Evolutionary conservation across 306 rosid genomes (phyloP).

Genomic region (Dalbergia oliveri): DNA sequence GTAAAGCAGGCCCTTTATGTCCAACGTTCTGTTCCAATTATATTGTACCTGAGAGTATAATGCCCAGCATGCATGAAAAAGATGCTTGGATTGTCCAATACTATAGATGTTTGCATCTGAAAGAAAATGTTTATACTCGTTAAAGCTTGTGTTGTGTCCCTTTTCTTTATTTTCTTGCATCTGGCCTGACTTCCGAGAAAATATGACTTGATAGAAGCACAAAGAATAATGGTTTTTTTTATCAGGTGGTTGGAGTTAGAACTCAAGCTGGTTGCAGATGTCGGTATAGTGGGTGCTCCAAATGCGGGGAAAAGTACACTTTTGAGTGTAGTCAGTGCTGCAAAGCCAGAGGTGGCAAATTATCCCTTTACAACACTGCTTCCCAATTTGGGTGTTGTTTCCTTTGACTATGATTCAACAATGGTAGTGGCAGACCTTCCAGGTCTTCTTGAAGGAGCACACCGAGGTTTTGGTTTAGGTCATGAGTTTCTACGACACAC

Average conservation of each 20-base stretch:
- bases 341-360: slow-evolving; percentile 87
- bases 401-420: slow-evolving; percentile 87
- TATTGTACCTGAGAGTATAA: slow-evolving; percentile 1
- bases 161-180: slow-evolving; percentile 24
- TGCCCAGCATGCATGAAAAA: slow-evolving; percentile 1
- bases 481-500: slow-evolving; percentile 96
- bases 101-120: neutral
- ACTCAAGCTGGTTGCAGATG: slow-evolving; percentile 95
- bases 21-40: neutral
- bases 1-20: neutral
- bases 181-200: neutral
- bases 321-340: slow-evolving; percentile 94
- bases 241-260: slow-evolving; percentile 98
- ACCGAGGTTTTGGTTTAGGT: slow-evolving; percentile 94
- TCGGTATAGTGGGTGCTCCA: slow-evolving; percentile 97
- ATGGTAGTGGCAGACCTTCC: slow-evolving; percentile 98
- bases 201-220: neutral
- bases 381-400: slow-evolving; percentile 96
- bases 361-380: slow-evolving; percentile 97
- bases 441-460: slow-evolving; percentile 99
- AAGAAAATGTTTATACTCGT: slow-evolving; percentile 20
- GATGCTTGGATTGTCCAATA: slow-evolving; percentile 24
- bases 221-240: slow-evolving; percentile 47
- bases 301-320: slow-evolving; percentile 98
- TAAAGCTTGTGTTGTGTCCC: neutral